These are phyloP conservation scores for Opeltia flavorubescens DNA, from an alignment of 495 filamentous ascomycete species.

Conservation along the genomic window DNA sequence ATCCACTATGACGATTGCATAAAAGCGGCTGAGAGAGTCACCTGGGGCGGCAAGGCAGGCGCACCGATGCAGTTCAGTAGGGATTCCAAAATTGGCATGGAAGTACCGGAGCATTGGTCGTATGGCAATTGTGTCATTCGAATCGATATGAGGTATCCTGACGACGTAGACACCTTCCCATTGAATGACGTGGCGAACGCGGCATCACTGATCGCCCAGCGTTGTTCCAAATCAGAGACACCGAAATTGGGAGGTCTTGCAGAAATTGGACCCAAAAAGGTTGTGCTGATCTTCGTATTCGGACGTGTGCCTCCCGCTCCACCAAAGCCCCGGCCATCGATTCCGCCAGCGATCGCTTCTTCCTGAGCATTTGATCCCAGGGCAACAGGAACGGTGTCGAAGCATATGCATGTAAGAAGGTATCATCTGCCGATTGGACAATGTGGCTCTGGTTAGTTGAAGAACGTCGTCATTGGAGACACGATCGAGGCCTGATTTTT, in stretches of 20 bases:
- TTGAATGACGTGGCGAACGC: background rate
- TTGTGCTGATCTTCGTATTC: background rate
- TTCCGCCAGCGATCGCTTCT: no score
- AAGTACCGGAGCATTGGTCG: background rate
- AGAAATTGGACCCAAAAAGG: background rate
- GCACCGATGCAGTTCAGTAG: background rate
- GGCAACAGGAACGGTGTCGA: no score
- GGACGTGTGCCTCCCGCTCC: background rate
- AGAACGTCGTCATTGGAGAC: no score
- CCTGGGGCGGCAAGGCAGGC: background rate
- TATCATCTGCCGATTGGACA: no score
- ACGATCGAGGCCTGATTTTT: no score
- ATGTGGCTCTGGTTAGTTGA: no score
- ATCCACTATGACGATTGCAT: background rate
- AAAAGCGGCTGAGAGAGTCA: background rate
- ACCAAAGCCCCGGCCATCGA: background rate
- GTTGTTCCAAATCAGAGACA: background rate
- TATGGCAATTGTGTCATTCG: background rate
- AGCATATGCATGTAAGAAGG: no score
- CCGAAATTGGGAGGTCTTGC: background rate
- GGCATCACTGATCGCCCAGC: background rate
- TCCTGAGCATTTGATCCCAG: no score
- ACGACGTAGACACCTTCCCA: background rate
- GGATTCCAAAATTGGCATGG: background rate
- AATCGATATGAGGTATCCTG: background rate